Conservation (phyloP, 192 early-diverging fungal genomes). For the Paraglomus brasilianum region DNA sequence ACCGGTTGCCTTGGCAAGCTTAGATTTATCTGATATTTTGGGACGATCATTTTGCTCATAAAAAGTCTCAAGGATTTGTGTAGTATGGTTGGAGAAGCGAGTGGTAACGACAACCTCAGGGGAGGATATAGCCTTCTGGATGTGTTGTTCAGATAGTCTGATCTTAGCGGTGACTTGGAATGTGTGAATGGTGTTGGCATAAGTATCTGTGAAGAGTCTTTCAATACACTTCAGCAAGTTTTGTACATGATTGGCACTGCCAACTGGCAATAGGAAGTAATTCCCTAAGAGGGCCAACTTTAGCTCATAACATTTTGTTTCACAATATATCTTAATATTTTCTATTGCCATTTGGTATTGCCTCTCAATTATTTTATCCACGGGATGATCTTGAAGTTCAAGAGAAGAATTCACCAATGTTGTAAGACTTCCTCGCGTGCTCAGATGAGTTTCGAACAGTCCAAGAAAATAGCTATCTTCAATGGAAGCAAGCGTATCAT, state of each 20-base stretch:
- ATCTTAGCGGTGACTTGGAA: not conserved
- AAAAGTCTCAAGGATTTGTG: slow-evolving; percentile 19
- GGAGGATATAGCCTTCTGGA: not conserved
- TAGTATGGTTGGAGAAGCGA: slow-evolving; percentile 4
- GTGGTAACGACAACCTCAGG: not conserved
- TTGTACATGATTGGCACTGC: not conserved
- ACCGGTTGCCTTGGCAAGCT: not conserved
- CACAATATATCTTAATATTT: not conserved
- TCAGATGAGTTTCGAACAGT: no score
- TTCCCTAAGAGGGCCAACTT: not conserved
- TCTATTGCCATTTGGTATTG: not conserved
- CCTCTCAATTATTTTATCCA: not conserved
- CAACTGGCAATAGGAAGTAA: slow-evolving; percentile 6
- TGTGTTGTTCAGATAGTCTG: not conserved
- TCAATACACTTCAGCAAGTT: not conserved
- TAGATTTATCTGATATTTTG: not conserved
- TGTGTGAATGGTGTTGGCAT: not conserved
- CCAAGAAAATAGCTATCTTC: not conserved
- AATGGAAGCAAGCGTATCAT: not conserved
- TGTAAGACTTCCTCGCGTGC: no score
- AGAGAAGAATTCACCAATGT: no score
- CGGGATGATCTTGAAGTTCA: not conserved
- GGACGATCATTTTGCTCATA: slow-evolving; percentile 1
- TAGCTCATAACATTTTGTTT: not conserved
- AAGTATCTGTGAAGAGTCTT: not conserved